phyloP scores from a whole-genome alignment of 371 early-diverging fungal genomes.

The Rozella allomycis region DNA sequence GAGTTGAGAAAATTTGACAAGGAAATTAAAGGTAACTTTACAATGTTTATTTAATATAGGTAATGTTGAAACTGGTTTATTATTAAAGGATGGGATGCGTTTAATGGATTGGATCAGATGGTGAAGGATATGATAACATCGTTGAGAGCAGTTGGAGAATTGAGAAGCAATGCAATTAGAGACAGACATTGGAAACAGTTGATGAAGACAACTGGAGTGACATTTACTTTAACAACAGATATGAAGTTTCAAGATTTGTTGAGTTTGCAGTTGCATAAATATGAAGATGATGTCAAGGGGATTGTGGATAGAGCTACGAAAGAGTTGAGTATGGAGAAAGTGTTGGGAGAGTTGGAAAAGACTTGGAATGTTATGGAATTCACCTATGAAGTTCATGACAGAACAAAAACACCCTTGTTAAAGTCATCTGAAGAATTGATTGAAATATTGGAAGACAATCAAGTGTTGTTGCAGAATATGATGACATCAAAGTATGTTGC shows the following conservation, averaged over 20 bases:
- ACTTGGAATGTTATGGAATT: conserved; percentile 37
- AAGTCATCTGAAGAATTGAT: conserved; percentile 32
- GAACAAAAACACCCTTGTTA: conserved; percentile 22
- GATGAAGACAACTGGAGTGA: conserved; percentile 39
- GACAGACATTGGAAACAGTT: conserved; percentile 43
- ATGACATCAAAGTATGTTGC: conserved; percentile 36
- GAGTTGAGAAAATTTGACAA: conserved; percentile 37
- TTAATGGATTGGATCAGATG: conserved; percentile 31
- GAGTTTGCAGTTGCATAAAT: conserved; percentile 33
- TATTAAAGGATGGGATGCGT: conserved; percentile 43
- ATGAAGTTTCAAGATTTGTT: conserved; percentile 39
- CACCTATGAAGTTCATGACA: conserved; percentile 31
- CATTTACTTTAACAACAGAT: conserved; percentile 32
- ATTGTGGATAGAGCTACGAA: conserved; percentile 39
- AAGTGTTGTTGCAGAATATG: conserved; percentile 40
- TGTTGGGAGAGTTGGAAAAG: conserved; percentile 30
- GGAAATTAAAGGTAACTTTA: too few species aligned
- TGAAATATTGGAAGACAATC: conserved; percentile 39
- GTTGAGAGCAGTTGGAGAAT: conserved; percentile 35
- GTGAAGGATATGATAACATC: conserved; percentile 41
- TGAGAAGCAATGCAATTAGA: conserved; percentile 30
- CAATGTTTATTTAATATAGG: too few species aligned
- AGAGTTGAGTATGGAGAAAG: conserved; percentile 37
- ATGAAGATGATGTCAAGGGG: conserved; percentile 36
- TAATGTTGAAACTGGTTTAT: too few species aligned